Percentiles rank a stretch among this genome's conserved stretches.
phyloP scores from a whole-genome alignment of 2,329 filamentous ascomycete genomes.

The Dendryphion nanum region DNA sequence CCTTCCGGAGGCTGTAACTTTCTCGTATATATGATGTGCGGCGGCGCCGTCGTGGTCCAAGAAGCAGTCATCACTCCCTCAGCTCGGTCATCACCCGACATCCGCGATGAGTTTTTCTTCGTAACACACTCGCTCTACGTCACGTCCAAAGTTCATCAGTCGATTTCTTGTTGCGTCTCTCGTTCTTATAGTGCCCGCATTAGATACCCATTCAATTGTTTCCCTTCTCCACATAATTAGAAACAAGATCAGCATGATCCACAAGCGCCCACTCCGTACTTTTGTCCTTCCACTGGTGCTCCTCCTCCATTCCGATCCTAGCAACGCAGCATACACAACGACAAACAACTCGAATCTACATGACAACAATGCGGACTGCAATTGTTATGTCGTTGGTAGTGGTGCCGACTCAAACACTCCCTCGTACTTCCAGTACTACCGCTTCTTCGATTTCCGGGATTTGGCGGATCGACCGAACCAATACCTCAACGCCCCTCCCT shows the following conservation, averaged over 20 bases:
- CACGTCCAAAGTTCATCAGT: too few species aligned
- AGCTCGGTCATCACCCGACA: too few species aligned
- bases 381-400: constrained; percentile 49
- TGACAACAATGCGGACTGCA: constrained; percentile 40
- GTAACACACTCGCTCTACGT: too few species aligned
- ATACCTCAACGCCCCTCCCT: constrained; percentile 21
- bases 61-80: too few species aligned
- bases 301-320: constrained; percentile 18
- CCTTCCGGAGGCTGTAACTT: too few species aligned
- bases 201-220: too few species aligned
- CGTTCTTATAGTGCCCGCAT: too few species aligned
- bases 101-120: too few species aligned
- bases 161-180: too few species aligned
- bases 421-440: constrained; percentile 51
- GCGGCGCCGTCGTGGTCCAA: too few species aligned
- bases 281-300: constrained; percentile 24
- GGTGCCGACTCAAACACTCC: constrained; percentile 36
- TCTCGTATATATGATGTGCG: too few species aligned
- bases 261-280: constrained; percentile 11
- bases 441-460: constrained; percentile 52
- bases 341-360: constrained; percentile 27
- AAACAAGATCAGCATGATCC: constrained; percentile 4
- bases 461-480: constrained; percentile 33
- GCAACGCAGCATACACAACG: constrained; percentile 20
- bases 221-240: background rate